phyloP scores from a whole-genome alignment of 2,329 filamentous ascomycete genomes.

The Alternaria brassicicola region DNA sequence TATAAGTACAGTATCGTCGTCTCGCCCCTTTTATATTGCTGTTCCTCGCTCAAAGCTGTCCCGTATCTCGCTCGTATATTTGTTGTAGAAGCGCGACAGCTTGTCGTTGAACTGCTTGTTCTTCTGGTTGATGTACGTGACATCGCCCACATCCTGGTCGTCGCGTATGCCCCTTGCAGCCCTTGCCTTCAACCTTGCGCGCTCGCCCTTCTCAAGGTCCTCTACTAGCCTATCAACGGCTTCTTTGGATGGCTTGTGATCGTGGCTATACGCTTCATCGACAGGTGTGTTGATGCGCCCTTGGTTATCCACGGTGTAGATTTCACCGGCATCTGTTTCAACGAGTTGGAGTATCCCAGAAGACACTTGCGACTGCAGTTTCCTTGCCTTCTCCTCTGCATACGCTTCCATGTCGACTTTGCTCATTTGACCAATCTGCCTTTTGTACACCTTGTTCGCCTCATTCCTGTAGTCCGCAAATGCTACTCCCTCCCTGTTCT shows the following conservation, averaged over 20 bases:
- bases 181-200: constrained; percentile 82
- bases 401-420: constrained; percentile 80
- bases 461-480: constrained; percentile 90
- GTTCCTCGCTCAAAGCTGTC: constrained; percentile 98
- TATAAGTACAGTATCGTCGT: constrained; percentile 24
- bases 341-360: constrained; percentile 89
- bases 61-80: constrained; percentile 95
- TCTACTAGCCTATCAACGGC: constrained; percentile 86
- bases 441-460: constrained; percentile 90
- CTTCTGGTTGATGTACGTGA: constrained; percentile 99
- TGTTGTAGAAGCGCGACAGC: constrained; percentile 93
- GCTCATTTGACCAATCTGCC: constrained; percentile 78
- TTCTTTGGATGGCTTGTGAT: constrained; percentile 85
- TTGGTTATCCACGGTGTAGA: constrained; percentile 90
- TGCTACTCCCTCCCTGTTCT: constrained; percentile 80
- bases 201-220: constrained; percentile 88
- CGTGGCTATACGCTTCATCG: constrained; percentile 78
- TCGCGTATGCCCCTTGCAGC: constrained; percentile 74
- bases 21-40: constrained; percentile 68
- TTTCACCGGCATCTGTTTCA: constrained; percentile 85
- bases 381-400: constrained; percentile 81
- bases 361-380: constrained; percentile 82
- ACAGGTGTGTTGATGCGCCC: constrained; percentile 90
- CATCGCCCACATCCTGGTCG: constrained; percentile 80
- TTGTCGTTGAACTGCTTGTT: constrained; percentile 99